Conservation (phyloP, 2,329 filamentous ascomycete genomes). For the Fusarium hostae region DNA sequence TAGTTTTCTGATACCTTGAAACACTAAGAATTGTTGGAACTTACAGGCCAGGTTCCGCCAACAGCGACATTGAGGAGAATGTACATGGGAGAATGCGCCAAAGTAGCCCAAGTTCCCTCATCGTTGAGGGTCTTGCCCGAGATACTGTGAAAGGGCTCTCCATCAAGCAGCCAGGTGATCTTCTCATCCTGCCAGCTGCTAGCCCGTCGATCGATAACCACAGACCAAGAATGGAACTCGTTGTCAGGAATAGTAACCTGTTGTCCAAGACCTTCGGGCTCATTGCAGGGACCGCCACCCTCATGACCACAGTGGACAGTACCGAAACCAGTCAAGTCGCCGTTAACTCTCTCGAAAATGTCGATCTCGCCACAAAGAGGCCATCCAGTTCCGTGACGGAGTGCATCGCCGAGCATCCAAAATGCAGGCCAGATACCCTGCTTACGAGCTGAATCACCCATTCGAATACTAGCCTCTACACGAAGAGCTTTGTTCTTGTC, state of each 20-base stretch:
- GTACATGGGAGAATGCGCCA: slow-evolving; percentile 57
- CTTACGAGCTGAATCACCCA: slow-evolving; percentile 55
- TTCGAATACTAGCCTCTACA: slow-evolving; percentile 58
- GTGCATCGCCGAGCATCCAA: slow-evolving; percentile 61
- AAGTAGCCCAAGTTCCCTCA: slow-evolving; percentile 56
- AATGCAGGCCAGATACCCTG: slow-evolving; percentile 65
- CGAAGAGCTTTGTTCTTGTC: slow-evolving; percentile 53
- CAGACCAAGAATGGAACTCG: slow-evolving; percentile 60
- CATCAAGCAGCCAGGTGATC: slow-evolving; percentile 62
- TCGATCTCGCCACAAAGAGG: slow-evolving; percentile 63
- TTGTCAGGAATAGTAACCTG: slow-evolving; percentile 55
- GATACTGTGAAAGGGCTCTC: slow-evolving; percentile 55
- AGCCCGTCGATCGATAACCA: slow-evolving; percentile 59
- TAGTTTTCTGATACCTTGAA: not conserved
- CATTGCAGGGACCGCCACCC: slow-evolving; percentile 60
- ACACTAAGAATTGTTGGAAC: slow-evolving; percentile 4
- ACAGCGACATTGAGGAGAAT: slow-evolving; percentile 62
- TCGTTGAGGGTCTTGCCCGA: slow-evolving; percentile 55
- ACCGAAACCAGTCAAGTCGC: slow-evolving; percentile 57
- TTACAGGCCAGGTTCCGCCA: slow-evolving; percentile 56
- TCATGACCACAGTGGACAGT: slow-evolving; percentile 60
- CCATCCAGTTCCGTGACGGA: slow-evolving; percentile 59
- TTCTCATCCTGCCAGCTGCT: slow-evolving; percentile 58
- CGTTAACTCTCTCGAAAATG: slow-evolving; percentile 62
- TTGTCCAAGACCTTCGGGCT: slow-evolving; percentile 55